A percentile compares a stretch with the other conserved stretches of the same genome.
These are phyloP conservation scores for Vigna mungo DNA, from an alignment of 306 rosid species.

Conservation along the genomic window DNA sequence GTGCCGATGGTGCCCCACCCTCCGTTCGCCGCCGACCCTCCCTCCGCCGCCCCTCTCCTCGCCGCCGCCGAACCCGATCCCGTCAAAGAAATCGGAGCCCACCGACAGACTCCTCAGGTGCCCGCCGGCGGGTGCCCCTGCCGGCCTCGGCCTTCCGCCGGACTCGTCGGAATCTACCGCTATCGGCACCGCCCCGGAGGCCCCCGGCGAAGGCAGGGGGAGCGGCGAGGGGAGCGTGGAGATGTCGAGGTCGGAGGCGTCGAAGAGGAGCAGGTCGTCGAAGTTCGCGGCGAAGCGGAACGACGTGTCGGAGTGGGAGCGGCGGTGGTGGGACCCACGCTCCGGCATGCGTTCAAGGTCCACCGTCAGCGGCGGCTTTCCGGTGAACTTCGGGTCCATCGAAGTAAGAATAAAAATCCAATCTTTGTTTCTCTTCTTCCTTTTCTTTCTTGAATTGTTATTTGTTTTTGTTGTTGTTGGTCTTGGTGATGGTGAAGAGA, in stretches of 20 bases:
- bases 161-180: slow-evolving; percentile 70
- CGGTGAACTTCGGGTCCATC: slow-evolving; percentile 60
- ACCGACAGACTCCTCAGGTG: slow-evolving; percentile 85
- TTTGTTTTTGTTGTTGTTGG: not conserved
- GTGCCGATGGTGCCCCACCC: slow-evolving; percentile 67
- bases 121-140: slow-evolving; percentile 37
- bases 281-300: slow-evolving; percentile 80
- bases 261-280: slow-evolving; percentile 91
- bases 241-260: slow-evolving; percentile 89
- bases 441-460: not conserved
- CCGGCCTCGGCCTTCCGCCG: slow-evolving; percentile 41
- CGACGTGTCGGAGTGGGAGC: slow-evolving; percentile 90
- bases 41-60: slow-evolving; percentile 41
- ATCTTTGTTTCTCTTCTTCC: not conserved
- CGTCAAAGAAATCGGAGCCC: slow-evolving; percentile 91
- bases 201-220: slow-evolving; percentile 49
- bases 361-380: slow-evolving; percentile 56
- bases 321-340: slow-evolving; percentile 89
- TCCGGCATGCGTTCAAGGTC: slow-evolving; percentile 84
- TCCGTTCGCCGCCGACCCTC: slow-evolving; percentile 54
- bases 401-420: not conserved
- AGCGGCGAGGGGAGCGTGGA: slow-evolving; percentile 69
- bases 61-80: slow-evolving; percentile 52
- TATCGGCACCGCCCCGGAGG: slow-evolving; percentile 46
- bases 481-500: not conserved